Conservation (phyloP, 2,329 filamentous ascomycete species). For the Epichloe scottii region DNA sequence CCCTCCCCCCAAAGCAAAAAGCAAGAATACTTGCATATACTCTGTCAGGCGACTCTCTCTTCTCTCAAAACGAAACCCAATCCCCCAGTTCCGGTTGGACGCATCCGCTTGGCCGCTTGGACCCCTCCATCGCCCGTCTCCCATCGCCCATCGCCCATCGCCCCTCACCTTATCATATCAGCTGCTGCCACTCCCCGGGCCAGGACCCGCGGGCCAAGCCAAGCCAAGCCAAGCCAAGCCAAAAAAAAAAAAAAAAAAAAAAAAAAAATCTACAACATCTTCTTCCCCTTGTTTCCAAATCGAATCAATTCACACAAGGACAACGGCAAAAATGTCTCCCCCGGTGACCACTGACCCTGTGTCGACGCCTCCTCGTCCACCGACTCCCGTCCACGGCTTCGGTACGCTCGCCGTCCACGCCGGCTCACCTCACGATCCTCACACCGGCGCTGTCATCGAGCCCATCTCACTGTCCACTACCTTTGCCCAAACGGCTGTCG, state of each 20-base stretch:
- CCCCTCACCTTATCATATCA: neutral
- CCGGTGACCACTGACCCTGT: conserved; percentile 37
- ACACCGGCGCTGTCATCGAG: conserved; percentile 91
- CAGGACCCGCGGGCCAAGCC: neutral
- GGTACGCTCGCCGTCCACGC: conserved; percentile 93
- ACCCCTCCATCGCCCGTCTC: neutral
- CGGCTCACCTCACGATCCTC: conserved; percentile 78
- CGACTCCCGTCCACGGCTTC: conserved; percentile 65
- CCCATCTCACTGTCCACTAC: conserved; percentile 93
- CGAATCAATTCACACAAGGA: neutral
- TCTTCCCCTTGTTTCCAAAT: neutral
- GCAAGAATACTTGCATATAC: too few species aligned
- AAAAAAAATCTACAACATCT: neutral
- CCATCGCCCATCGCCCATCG: neutral
- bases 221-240: too few species aligned
- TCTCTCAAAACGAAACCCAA: too few species aligned
- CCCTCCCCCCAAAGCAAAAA: neutral
- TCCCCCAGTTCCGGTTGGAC: neutral
- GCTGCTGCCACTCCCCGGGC: neutral
- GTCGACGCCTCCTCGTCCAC: conserved; percentile 60
- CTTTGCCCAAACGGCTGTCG: conserved; percentile 82
- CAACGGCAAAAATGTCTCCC: conserved; percentile 15
- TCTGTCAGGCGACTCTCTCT: too few species aligned
- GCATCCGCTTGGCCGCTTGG: neutral
- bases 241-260: neutral